Base-by-base conservation (phyloP, 2,329 filamentous ascomycete genomes). In the Clathrospora elynae region DNA sequence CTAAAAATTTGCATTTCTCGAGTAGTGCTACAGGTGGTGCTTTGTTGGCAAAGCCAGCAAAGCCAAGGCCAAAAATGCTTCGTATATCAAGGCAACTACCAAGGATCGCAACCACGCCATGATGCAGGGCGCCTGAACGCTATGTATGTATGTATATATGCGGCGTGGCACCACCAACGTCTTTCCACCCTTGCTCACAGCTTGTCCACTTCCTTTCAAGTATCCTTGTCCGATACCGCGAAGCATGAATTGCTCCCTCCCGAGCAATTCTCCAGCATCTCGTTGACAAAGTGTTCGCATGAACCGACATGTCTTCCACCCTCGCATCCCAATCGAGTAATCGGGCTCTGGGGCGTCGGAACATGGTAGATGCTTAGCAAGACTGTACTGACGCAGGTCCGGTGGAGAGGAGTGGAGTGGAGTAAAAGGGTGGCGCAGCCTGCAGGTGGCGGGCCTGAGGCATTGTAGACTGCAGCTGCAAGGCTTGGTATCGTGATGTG, bases 361-460 rank as follows among this genome's bases (percentile, higher is more conserved):
- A 20, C 20, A 9, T n/a, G 9, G 19, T 23, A 35, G 42, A 35
- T 36, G 10, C 28, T 11, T 7, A 35, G 35, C 39, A 32, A 44
- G 48, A 48, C 48, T 43, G 24, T 45, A 40, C 26, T 29, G 25
- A 26, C 22, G 19, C 35, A 20, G 28, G 35, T 41, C 39, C 36
- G 13, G 17, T 40, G 37, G 37, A 34, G 32, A 29, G 42, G 37
- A 36, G 34, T 25, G 19, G 16, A 22, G 32, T 29, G 34, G 34
- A 24, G 29, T 24, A 25, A 37, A 49, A 39, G 11, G 40, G 44
- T 42, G 51, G 51, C 51, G 45, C 51, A 51, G 42, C 25, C 35
- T 31, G 39, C 44, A 35, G 33, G 23, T 47, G 42, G 44, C 14
- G 22, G 17, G 39, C 36, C 45, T 49, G 18, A 31, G 24, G 31